Base-by-base conservation (phyloP, 179 eudicot species). In the Actinidia chinensis region DNA sequence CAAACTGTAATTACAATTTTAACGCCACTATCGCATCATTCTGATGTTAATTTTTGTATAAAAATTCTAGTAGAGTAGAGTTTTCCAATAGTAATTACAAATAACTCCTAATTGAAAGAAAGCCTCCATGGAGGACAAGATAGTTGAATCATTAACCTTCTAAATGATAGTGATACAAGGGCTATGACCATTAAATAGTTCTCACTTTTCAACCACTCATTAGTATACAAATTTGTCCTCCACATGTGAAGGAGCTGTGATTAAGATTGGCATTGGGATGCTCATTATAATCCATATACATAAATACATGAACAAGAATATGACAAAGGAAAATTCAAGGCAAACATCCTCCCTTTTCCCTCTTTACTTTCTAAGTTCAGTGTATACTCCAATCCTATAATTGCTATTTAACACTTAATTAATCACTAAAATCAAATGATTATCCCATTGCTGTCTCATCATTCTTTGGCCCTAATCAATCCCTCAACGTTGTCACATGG, bases 401-500 rank as follows among this genome's bases (percentile, higher is more conserved):
- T 43, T 58, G 54, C 15, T 0, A 46, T 15, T 73, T 46, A 15
- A 65, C 28, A 47, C 23, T 71, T 71, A 28, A 36, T 23, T 25
- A 22, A 64, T 74, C 58, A 64, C 28, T 17, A 33, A 36, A 60
- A 59, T 44, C 73, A 75, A 70, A 43, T 42, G 63, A 54, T 51
- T 33, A 15, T 25, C 10, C 74, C 44, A 9, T 22, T 67, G 59
- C 15, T 72, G 55, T 47, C 58, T 12, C 60, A 43, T 2, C 28
- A 58, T 69, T 52, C 58, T 33, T 33, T 42, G 48, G 22, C 28
- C 68, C 28, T 75, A 55, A 67, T 44, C 50, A 50, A 47, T 28
- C 68, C 70, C 8, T 11, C 7, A 77, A 79, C 76, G 61, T 51
- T 76, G 74, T 44, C 83, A 82, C 81, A 84, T 84, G 85, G 68